Percentiles rank a stretch among this genome's conserved stretches.
These are phyloP conservation scores for Grosmannia huntii DNA, from an alignment of 2,329 filamentous ascomycete species.

Conservation along the genomic window DNA sequence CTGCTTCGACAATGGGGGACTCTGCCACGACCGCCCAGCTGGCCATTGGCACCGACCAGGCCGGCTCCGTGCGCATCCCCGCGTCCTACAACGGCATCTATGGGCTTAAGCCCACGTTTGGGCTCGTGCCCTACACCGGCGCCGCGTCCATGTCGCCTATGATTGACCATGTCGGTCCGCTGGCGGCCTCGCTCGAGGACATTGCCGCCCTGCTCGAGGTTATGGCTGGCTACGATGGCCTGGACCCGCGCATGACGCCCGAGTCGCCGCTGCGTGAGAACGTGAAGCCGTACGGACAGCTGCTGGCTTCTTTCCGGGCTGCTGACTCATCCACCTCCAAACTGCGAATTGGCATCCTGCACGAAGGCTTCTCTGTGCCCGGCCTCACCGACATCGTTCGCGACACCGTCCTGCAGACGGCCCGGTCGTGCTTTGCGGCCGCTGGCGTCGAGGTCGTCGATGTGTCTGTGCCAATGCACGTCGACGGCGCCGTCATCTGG, in stretches of 20 bases:
- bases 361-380: slow-evolving; percentile 26
- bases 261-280: slow-evolving; percentile 23
- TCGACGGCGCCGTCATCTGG: slow-evolving; percentile 33
- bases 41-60: slow-evolving; percentile 54
- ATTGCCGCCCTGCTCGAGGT: slow-evolving; percentile 25
- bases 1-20: slow-evolving; percentile 18
- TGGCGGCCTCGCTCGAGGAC: slow-evolving; percentile 28
- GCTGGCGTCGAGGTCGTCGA: slow-evolving; percentile 30
- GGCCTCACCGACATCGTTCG: slow-evolving; percentile 25
- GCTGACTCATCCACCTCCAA: slow-evolving; percentile 1
- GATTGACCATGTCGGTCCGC: slow-evolving; percentile 32
- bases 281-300: slow-evolving; percentile 19
- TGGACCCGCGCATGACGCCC: slow-evolving; percentile 30
- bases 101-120: slow-evolving; percentile 34
- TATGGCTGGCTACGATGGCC: slow-evolving; percentile 33
- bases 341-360: slow-evolving; percentile 27
- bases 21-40: slow-evolving; percentile 23
- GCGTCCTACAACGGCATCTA: slow-evolving; percentile 27
- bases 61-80: slow-evolving; percentile 57
- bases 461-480: slow-evolving; percentile 33
- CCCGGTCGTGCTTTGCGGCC: slow-evolving; percentile 19
- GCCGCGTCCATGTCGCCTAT: slow-evolving; percentile 26
- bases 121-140: slow-evolving; percentile 36
- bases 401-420: slow-evolving; percentile 22
- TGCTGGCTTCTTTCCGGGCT: slow-evolving; percentile 14